Evolutionary conservation across 1,139 yeast genomes (phyloP), one percentile per base, ranked within the genome.

Genomic region (Protomyces inundatus): DNA sequence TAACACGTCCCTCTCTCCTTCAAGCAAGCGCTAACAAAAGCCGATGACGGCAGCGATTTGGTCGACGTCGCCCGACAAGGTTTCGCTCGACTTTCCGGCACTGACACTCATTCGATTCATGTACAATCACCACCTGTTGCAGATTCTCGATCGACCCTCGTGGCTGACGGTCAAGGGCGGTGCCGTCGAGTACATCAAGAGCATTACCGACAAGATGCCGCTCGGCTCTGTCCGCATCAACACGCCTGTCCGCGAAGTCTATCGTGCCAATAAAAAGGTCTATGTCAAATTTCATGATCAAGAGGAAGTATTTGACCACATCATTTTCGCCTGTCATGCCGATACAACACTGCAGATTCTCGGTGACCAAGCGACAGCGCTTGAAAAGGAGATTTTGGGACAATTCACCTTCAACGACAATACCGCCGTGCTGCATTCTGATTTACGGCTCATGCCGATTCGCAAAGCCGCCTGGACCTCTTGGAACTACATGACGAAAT

Each of bases 11-110:
- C 32, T 14, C n/a, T 9, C 35, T 40, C 10, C 32, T 50, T 23
- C 23, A 23, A 6, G n/a, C 35, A 50, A 7, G 12, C n/a, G 37
- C 16, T 42, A n/a, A 16, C 50, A 14, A 3, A 32, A 58, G 62
- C 62, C 62, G 16, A 58, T 58, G 62, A 58, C 62, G n/a, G 42
- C 62, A 3, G 53, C 56, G n/a, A 58, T 58, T 9, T 58, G 62
- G 62, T 58, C 62, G 37, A 58, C 62, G 14, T 40, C 52, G 16
- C 62, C 62, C 6, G 62, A 58, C 45, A 58, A 58, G 32, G 62
- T 58, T 3, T 58, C 62, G 9, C 62, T 58, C 23, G 62, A 52
- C 23, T 58, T 58, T 33, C 62, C 62, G 6, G 62, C 62, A 9
- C 33, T 58, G 50, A 58, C 62, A 1, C 56, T 58, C 7, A 58